Percentiles rank a stretch among this genome's conserved stretches.
phyloP scores from a whole-genome alignment of 805 yeast species.

The Scheffersomyces coipomensis region DNA sequence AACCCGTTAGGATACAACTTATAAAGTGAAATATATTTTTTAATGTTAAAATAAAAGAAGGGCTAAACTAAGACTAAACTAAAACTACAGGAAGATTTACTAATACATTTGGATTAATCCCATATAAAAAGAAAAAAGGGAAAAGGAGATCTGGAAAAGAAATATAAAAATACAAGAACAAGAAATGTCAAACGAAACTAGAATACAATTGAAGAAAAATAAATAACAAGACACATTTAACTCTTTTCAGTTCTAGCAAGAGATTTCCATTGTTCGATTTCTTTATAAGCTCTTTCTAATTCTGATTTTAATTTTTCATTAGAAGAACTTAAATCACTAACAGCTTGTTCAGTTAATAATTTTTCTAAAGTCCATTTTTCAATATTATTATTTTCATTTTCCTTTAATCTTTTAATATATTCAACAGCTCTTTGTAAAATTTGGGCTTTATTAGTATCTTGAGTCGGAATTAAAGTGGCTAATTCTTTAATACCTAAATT shows the following conservation, averaged over 20 bases:
- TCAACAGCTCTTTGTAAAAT: conserved; percentile 86
- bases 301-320: conserved; percentile 88
- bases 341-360: conserved; percentile 86
- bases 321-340: conserved; percentile 76
- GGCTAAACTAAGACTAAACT: no score
- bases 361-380: conserved; percentile 96
- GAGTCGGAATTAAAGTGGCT: conserved; percentile 74
- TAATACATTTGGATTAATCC: no score
- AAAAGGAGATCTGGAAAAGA: no score
- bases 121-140: no score
- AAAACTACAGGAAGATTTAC: no score
- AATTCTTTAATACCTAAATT: conserved; percentile 83
- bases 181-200: no score
- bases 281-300: conserved; percentile 88
- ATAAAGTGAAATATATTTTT: no score
- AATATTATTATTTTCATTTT: conserved; percentile 82
- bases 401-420: conserved; percentile 84
- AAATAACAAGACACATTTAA: not conserved
- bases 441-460: conserved; percentile 88
- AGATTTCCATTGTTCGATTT: conserved; percentile 73
- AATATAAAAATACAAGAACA: no score
- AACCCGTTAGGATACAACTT: no score
- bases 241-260: conserved; percentile 12
- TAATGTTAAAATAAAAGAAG: no score
- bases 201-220: no score